Evolutionary conservation across 148 eudicot genomes (phyloP), one percentile per base, ranked within the genome.

Genomic region (Rhododendron griersonianum): DNA sequence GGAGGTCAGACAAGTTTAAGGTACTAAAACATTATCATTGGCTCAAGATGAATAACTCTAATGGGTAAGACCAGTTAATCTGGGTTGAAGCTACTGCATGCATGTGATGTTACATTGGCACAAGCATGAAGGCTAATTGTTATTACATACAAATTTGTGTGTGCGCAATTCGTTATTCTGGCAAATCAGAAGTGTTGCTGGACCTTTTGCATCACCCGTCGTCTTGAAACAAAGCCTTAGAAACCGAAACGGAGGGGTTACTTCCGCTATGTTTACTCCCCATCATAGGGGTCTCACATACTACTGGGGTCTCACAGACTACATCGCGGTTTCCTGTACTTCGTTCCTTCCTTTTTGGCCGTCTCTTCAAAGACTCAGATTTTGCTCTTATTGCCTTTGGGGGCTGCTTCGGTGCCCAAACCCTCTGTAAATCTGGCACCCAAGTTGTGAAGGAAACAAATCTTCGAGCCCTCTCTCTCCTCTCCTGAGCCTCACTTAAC

Each of bases 351-450:
- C 91, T 91, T 90, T 90, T 94, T n/a, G 89, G 86, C 81, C 83
- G 83, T 87, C 88, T 91, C 33, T 83, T 90, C 73, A 55, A 86
- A 65, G 89, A 71, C 37, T 91, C 95, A 16, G 89, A 86, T 69
- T 89, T 92, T 69, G 86, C 85, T 86, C 84, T 89, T 28, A 89
- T 80, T n/a, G 87, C 69, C 89, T 94, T 96, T 5, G 41, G 41
- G 18, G 91, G 87, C 33, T 91, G 95, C 87, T 95, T 96, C 35
- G 98, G 98, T 11, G 98, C 99, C 98, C 98, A 96, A 37, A 96
- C 98, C 89, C 99, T 90, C 88, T 94, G 98, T 93, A 96, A 86
- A 86, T 94, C 98, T 11, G 95, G 93, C 88, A 87, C 90, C 84
- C 92, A 88, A 44, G 96, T 90, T 21, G 92, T 88, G 73, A 90